These are phyloP conservation scores for Hibiscus syriacus DNA, from an alignment of 345 rosid species.

Conservation along the genomic window DNA sequence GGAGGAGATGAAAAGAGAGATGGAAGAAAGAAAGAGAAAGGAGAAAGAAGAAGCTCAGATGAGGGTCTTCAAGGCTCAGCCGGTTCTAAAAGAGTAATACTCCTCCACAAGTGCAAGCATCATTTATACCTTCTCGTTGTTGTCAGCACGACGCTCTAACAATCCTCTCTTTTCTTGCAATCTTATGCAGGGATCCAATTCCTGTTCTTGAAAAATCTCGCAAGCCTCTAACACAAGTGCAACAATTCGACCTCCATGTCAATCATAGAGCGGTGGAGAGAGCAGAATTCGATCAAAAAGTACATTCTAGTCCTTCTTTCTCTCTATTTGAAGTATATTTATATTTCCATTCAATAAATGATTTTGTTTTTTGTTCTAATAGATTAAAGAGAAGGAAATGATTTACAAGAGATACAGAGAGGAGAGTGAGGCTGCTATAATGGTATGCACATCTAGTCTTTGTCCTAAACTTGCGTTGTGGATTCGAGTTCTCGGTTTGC, in stretches of 20 bases:
- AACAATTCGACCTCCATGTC: slow-evolving; percentile 56
- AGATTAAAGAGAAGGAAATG: slow-evolving; percentile 88
- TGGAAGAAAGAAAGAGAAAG: slow-evolving; percentile 65
- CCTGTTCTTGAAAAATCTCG: slow-evolving; percentile 88
- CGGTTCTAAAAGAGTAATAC: slow-evolving; percentile 69
- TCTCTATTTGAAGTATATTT: not conserved
- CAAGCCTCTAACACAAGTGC: slow-evolving; percentile 78
- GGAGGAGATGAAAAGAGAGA: slow-evolving; percentile 74
- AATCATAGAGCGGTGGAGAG: slow-evolving; percentile 71
- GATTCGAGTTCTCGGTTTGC: not conserved
- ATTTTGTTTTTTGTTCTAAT: not conserved
- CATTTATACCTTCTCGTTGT: too few species aligned
- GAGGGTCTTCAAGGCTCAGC: slow-evolving; percentile 78
- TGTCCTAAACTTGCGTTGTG: not conserved
- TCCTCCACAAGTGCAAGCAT: too few species aligned
- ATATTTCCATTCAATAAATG: not conserved
- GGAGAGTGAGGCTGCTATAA: slow-evolving; percentile 76
- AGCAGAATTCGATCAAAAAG: slow-evolving; percentile 90
- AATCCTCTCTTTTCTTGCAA: not conserved
- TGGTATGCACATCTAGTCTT: slow-evolving; percentile 36
- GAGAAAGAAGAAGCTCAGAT: slow-evolving; percentile 65
- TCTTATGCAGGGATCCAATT: slow-evolving; percentile 63
- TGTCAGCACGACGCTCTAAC: too few species aligned
- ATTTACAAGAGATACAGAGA: slow-evolving; percentile 87
- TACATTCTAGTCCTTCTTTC: slow-evolving; percentile 7